These are phyloP conservation scores for Chaetomiaceae sp. DNA, from an alignment of 2,329 filamentous ascomycete species.

Conservation along the genomic window DNA sequence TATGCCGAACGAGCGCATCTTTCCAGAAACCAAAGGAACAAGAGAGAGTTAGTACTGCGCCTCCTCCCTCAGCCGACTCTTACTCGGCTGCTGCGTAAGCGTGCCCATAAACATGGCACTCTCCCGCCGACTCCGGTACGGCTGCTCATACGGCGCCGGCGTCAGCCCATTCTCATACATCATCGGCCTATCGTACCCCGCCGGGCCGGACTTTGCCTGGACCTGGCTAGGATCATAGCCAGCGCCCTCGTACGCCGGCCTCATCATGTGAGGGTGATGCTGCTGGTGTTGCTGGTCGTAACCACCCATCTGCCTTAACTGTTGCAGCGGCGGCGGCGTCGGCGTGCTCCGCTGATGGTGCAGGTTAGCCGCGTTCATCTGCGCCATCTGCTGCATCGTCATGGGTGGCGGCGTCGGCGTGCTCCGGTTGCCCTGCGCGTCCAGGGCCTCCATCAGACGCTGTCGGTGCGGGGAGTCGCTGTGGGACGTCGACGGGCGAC, in stretches of 20 bases:
- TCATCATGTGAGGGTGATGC: constrained; percentile 30
- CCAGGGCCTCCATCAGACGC: constrained; percentile 41
- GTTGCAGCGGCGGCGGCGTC: constrained; percentile 41
- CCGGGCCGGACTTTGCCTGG: constrained; percentile 20
- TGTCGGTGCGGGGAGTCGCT: constrained; percentile 51
- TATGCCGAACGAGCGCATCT: not conserved
- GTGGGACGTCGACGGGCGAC: constrained; percentile 45
- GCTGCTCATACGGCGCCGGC: constrained; percentile 34
- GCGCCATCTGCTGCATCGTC: constrained; percentile 30
- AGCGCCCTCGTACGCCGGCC: constrained; percentile 44
- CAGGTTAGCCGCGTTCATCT: constrained; percentile 26
- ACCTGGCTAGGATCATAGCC: constrained; percentile 35
- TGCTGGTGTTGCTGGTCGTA: constrained; percentile 38
- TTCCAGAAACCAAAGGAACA: constrained; percentile 26
- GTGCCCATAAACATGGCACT: constrained; percentile 56
- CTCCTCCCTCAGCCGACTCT: constrained; percentile 53
- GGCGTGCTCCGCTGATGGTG: constrained; percentile 34
- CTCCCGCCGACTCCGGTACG: constrained; percentile 52
- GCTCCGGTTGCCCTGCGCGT: constrained; percentile 33
- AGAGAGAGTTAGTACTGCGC: constrained; percentile 38
- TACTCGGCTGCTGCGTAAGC: constrained; percentile 47
- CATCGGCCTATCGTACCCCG: constrained; percentile 36
- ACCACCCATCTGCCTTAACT: constrained; percentile 32
- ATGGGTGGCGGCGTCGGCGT: constrained; percentile 49
- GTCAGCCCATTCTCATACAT: constrained; percentile 31